Evolutionary conservation across 2,329 filamentous ascomycete genomes (phyloP).

Genomic region (Fusarium ambrosium): DNA sequence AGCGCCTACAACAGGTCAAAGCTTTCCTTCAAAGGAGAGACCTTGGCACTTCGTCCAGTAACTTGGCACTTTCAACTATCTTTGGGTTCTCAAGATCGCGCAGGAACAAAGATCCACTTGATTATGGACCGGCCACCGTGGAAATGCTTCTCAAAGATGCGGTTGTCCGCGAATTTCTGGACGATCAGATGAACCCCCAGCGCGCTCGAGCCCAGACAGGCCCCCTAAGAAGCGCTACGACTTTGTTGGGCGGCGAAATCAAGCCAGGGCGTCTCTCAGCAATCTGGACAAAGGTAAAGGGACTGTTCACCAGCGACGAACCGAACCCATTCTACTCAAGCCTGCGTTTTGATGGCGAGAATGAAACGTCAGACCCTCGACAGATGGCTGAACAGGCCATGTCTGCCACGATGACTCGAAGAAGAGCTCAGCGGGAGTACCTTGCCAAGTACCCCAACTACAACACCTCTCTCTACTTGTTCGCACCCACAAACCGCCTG

Average conservation of each 20-base stretch:
- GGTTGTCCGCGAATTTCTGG: constrained; percentile 93
- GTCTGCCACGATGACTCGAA: constrained; percentile 83
- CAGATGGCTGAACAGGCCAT: constrained; percentile 93
- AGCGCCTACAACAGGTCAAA: constrained; percentile 95
- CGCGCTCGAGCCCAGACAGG: constrained; percentile 50
- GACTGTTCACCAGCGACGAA: constrained; percentile 73
- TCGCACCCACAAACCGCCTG: constrained; percentile 81
- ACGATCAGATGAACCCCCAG: constrained; percentile 63
- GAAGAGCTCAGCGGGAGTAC: constrained; percentile 91
- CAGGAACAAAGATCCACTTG: constrained; percentile 82
- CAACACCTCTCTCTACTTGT: constrained; percentile 92
- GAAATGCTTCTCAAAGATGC: constrained; percentile 98
- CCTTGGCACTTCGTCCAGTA: constrained; percentile 77
- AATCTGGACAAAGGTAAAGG: constrained; percentile 72
- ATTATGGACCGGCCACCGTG: constrained; percentile 91
- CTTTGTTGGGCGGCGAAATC: constrained; percentile 57
- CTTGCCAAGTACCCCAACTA: constrained; percentile 88
- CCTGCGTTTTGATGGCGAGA: constrained; percentile 75
- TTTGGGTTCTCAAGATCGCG: constrained; percentile 73
- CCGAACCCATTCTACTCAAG: constrained; percentile 96
- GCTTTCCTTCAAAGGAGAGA: constrained; percentile 95
- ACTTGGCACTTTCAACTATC: constrained; percentile 81
- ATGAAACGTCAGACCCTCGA: constrained; percentile 85
- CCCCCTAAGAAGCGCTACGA: constrained; percentile 51
- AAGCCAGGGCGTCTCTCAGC: constrained; percentile 71